Conservation (phyloP, 2,329 filamentous ascomycete species). For the Paecilomyces variotii region DNA sequence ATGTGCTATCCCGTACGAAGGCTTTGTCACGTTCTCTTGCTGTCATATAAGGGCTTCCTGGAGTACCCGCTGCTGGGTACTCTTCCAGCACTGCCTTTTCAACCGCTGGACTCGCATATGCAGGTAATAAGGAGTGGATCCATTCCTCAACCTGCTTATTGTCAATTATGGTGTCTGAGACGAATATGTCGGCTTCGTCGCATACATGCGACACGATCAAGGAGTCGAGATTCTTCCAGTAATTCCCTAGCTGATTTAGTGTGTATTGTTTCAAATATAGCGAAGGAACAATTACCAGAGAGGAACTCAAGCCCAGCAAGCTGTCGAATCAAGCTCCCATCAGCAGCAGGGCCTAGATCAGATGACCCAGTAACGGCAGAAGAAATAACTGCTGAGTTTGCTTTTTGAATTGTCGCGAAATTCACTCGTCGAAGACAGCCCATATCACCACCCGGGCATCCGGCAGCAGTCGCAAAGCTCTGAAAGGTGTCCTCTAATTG, state of each 20-base stretch:
- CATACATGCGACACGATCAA: constrained; percentile 27
- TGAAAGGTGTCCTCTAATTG: constrained; percentile 16
- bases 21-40: constrained; percentile 22
- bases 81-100: constrained; percentile 19
- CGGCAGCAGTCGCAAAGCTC: constrained; percentile 17
- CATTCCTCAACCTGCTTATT: constrained; percentile 26
- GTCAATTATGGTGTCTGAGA: constrained; percentile 11
- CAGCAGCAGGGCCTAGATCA: constrained; percentile 25
- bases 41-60: constrained; percentile 14
- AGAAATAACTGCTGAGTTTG: constrained; percentile 18
- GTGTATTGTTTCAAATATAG: background rate
- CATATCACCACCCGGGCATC: constrained; percentile 25
- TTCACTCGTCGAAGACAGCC: constrained; percentile 20
- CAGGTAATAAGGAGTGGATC: constrained; percentile 23
- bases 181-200: constrained; percentile 24
- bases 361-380: constrained; percentile 17
- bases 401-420: constrained; percentile 14
- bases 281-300: constrained; percentile 7
- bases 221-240: constrained; percentile 21
- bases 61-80: constrained; percentile 17
- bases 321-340: constrained; percentile 24
- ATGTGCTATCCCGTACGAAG: constrained; percentile 27
- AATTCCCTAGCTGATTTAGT: constrained; percentile 16
- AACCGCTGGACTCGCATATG: constrained; percentile 20
- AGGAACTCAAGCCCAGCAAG: constrained; percentile 24